Conservation (phyloP, 768 basidiomycete genomes). For the Mycena olivaceomarginata region DNA sequence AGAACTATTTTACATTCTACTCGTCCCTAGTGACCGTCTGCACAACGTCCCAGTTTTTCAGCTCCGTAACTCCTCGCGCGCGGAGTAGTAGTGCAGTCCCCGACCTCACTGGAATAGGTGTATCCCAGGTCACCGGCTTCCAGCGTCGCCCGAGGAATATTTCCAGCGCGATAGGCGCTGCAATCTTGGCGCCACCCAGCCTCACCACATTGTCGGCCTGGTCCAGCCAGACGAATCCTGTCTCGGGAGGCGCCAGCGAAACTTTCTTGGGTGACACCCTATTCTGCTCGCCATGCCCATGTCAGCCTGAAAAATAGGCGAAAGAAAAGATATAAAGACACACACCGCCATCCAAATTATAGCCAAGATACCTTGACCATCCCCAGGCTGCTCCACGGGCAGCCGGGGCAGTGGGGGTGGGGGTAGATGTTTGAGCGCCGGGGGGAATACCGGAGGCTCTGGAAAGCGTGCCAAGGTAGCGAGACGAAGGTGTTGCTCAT, state of each 20-base stretch:
- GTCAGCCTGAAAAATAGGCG: not conserved
- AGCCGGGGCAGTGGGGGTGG: too few relatives aligned
- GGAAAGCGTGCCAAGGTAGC: not conserved
- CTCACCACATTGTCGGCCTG: not conserved
- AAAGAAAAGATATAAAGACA: not conserved
- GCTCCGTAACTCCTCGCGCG: not conserved
- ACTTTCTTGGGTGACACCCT: not conserved
- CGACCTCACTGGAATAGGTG: not conserved
- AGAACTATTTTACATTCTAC: not conserved
- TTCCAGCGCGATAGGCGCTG: too few relatives aligned
- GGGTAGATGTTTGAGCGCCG: too few relatives aligned
- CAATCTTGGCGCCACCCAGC: not conserved
- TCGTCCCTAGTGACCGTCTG: not conserved
- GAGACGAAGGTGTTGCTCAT: not conserved
- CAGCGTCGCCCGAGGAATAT: too few relatives aligned
- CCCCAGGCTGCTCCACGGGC: too few relatives aligned
- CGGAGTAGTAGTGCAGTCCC: not conserved
- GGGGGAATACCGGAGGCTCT: not conserved
- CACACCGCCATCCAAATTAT: not conserved
- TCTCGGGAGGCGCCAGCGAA: not conserved
- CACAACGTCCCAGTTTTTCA: not conserved
- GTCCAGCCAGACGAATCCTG: not conserved
- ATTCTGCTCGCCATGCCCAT: not conserved
- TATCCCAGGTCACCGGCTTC: too few relatives aligned
- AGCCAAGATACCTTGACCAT: not conserved